Evolutionary conservation across 1,284 basidiomycete genomes (phyloP).

Genomic region (Irpex rosettiformis): DNA sequence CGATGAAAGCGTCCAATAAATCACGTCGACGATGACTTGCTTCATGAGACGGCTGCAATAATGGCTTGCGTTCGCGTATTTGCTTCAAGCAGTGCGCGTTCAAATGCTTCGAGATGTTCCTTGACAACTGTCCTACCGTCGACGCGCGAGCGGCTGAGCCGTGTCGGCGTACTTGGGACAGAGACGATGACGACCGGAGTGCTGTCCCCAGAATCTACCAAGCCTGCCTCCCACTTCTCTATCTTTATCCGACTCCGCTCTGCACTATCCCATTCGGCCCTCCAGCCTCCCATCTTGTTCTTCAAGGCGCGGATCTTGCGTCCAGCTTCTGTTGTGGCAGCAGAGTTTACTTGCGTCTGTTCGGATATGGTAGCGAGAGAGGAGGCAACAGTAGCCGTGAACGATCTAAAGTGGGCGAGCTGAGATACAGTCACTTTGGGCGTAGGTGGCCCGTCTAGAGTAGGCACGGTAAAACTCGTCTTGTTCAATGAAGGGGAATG

Average conservation of each 20-base stretch:
- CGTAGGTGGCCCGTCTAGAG: constrained; percentile 45
- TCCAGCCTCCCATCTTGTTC: constrained; percentile 76
- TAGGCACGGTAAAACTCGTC: constrained; percentile 45
- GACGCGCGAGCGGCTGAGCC: constrained; percentile 30
- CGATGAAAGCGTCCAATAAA: neutral
- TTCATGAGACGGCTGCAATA: constrained; percentile 50
- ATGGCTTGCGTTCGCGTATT: constrained; percentile 72
- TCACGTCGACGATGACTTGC: neutral
- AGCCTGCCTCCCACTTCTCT: constrained; percentile 71
- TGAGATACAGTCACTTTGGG: constrained; percentile 56
- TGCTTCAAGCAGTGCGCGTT: constrained; percentile 64
- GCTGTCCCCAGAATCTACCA: constrained; percentile 38
- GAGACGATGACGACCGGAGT: constrained; percentile 25
- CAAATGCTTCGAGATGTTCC: constrained; percentile 72
- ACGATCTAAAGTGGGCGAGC: constrained; percentile 64
- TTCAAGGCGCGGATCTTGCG: constrained; percentile 77
- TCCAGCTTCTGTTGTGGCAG: constrained; percentile 77
- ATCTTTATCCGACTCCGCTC: constrained; percentile 71
- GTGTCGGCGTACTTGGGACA: constrained; percentile 26
- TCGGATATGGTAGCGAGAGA: constrained; percentile 78
- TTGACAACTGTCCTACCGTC: constrained; percentile 69
- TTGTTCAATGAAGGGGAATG: constrained; percentile 38
- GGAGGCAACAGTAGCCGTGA: constrained; percentile 68
- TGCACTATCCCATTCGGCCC: constrained; percentile 75
- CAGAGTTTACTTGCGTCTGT: constrained; percentile 80